phyloP scores from a whole-genome alignment of 345 rosid genomes.

The Hibiscus mutabilis region DNA sequence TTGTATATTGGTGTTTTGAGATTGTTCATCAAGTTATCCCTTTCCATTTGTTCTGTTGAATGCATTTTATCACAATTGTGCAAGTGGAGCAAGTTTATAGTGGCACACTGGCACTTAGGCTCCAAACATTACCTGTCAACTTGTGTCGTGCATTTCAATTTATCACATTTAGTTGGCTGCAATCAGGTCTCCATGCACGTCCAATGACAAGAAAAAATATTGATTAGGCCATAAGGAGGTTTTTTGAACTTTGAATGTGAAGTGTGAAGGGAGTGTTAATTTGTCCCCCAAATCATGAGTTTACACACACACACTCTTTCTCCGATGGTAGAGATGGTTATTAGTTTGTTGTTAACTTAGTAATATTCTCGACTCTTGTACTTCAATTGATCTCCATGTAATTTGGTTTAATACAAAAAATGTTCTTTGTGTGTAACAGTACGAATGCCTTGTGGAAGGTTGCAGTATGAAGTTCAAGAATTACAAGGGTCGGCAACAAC shows the following conservation, averaged over 20 bases:
- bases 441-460: constrained; percentile 90
- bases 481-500: constrained; percentile 73
- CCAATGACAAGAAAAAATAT: not conserved
- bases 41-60: not conserved
- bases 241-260: not conserved
- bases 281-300: not conserved
- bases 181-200: not conserved
- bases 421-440: constrained; percentile 34
- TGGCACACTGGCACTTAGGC: not conserved
- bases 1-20: not conserved
- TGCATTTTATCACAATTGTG: not conserved
- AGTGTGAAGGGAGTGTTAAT: not conserved
- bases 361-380: not conserved
- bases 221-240: not conserved
- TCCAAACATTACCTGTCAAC: not conserved
- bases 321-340: not conserved
- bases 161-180: not conserved
- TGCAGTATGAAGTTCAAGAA: constrained; percentile 73
- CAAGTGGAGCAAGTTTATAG: not conserved
- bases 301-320: not conserved
- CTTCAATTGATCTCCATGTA: not conserved
- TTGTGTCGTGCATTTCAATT: not conserved
- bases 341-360: not conserved
- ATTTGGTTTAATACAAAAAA: not conserved
- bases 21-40: not conserved